Evolutionary conservation across 140 eudicot genomes (phyloP).

Genomic region (Bidens hawaiensis): DNA sequence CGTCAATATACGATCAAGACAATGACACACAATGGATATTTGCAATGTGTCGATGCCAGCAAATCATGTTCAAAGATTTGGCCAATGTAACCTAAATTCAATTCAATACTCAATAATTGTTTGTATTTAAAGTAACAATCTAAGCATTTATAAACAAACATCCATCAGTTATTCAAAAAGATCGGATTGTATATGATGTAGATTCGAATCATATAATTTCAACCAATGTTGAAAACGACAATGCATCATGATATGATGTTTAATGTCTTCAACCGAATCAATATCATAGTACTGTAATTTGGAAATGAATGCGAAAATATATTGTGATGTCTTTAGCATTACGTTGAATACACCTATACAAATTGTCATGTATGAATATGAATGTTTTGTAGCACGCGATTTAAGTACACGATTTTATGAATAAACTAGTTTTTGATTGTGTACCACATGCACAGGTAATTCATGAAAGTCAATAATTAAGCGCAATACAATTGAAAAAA

Average conservation of each 20-base stretch:
- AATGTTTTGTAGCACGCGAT: too few species aligned
- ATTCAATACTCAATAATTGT: too few species aligned
- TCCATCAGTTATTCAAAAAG: background rate
- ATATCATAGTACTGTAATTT: background rate
- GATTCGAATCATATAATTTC: slow-evolving; percentile 9
- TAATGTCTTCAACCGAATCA: background rate
- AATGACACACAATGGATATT: background rate
- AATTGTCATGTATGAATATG: too few species aligned
- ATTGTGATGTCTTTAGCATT: too few species aligned
- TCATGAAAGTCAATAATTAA: too few species aligned
- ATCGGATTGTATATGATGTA: background rate
- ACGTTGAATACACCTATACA: too few species aligned
- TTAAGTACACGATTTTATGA: too few species aligned
- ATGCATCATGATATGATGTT: too few species aligned
- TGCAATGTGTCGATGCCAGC: slow-evolving; percentile 18
- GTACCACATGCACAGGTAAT: too few species aligned
- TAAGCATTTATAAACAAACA: slow-evolving; percentile 9
- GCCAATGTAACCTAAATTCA: slow-evolving; percentile 15
- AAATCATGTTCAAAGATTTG: slow-evolving; percentile 25
- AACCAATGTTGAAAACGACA: slow-evolving; percentile 23
- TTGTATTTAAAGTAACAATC: background rate
- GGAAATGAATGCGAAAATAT: too few species aligned
- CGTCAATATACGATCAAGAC: slow-evolving; percentile 13
- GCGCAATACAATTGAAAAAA: too few species aligned
- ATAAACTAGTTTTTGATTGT: too few species aligned